Evolutionary conservation across 768 basidiomycete species (phyloP).

Genomic region (Tricholoma matsutake): DNA sequence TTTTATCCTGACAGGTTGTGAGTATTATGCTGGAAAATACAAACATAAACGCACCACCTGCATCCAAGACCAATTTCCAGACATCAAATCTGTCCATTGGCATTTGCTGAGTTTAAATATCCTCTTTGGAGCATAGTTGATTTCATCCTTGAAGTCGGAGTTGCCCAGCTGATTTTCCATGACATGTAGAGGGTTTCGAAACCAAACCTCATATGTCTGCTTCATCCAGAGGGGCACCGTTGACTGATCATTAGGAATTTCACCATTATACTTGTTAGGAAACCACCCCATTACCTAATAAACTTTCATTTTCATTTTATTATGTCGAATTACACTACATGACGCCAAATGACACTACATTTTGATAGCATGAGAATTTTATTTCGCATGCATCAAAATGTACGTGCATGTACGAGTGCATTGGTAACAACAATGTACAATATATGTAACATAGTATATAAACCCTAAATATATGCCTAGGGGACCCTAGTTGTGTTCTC

Average conservation of each 20-base stretch:
- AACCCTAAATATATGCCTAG: no score
- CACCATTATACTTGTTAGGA: conserved; percentile 27
- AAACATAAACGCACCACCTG: conserved; percentile 26
- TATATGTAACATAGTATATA: no score
- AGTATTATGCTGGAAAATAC: conserved; percentile 17
- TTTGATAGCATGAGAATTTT: no score
- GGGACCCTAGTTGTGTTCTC: no score
- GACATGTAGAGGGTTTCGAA: conserved; percentile 25
- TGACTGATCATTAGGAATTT: conserved; percentile 13
- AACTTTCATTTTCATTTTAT: no score
- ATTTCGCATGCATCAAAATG: no score
- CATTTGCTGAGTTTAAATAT: conserved; percentile 20
- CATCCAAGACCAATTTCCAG: conserved; percentile 31
- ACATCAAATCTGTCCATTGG: conserved; percentile 32
- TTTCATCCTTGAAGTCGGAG: conserved; percentile 19
- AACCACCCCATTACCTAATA: no score
- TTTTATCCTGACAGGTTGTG: conserved; percentile 10
- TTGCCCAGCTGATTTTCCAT: conserved; percentile 29
- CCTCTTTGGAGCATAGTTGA: conserved; percentile 22
- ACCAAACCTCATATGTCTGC: conserved; percentile 28
- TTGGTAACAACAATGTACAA: no score
- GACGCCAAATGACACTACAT: no score
- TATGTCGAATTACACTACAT: no score
- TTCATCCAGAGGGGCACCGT: conserved; percentile 29
- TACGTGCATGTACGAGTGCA: no score